Percentiles rank a stretch among this genome's conserved stretches.
These are phyloP conservation scores for Pseudocercospora fijiensis DNA, from an alignment of 2,329 filamentous ascomycete genomes.

Conservation along the genomic window DNA sequence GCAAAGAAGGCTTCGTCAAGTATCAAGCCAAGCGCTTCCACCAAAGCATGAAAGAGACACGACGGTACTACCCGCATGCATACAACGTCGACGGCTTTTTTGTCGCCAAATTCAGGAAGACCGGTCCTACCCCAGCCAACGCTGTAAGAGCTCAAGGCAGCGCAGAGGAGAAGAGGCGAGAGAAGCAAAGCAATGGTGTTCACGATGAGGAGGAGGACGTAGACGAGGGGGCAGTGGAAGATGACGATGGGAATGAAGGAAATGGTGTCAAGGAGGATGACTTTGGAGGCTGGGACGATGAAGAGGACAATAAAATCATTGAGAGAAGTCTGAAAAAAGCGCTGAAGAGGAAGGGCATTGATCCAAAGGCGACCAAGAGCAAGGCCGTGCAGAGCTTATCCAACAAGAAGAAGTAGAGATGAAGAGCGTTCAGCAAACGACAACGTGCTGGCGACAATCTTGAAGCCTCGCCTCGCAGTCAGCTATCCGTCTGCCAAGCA, in stretches of 20 bases:
- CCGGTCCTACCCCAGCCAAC: slow-evolving; percentile 68
- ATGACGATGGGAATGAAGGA: slow-evolving; percentile 37
- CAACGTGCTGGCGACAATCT: neutral
- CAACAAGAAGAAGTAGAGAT: slow-evolving; percentile 12
- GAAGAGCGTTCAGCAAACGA: too few species aligned
- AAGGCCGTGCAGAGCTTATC: slow-evolving; percentile 26
- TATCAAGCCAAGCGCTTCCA: slow-evolving; percentile 93
- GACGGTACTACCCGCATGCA: slow-evolving; percentile 84
- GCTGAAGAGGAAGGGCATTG: slow-evolving; percentile 49
- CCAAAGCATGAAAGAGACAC: slow-evolving; percentile 74
- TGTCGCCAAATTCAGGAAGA: slow-evolving; percentile 96
- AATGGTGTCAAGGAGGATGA: slow-evolving; percentile 28
- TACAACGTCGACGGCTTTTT: slow-evolving; percentile 99
- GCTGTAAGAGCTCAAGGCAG: slow-evolving; percentile 47
- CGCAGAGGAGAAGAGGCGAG: slow-evolving; percentile 31
- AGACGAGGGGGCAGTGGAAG: slow-evolving; percentile 52
- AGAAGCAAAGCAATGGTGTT: slow-evolving; percentile 27
- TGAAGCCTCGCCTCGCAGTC: neutral
- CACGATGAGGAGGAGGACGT: slow-evolving; percentile 56
- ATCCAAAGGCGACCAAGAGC: slow-evolving; percentile 43
- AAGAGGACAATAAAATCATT: slow-evolving; percentile 52
- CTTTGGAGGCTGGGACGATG: slow-evolving; percentile 53
- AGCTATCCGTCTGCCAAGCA: neutral
- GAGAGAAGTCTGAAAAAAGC: slow-evolving; percentile 46
- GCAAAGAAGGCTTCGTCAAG: slow-evolving; percentile 85